Evolutionary conservation across 176 grass and related monocot genomes (phyloP).

Genomic region (Aegilops speltoides): DNA sequence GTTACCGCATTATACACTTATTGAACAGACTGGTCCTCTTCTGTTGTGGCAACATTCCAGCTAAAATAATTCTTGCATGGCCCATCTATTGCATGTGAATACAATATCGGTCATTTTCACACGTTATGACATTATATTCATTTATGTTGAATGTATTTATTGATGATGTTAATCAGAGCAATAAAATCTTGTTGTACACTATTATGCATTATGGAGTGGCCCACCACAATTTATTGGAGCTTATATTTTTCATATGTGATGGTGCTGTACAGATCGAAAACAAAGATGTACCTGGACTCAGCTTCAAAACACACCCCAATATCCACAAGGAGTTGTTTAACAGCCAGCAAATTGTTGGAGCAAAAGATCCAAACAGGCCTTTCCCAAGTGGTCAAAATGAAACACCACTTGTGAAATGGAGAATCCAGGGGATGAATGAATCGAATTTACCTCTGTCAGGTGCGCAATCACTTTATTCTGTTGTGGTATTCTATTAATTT

Average conservation of each 20-base stretch:
- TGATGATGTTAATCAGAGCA: background rate
- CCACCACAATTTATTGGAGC: background rate
- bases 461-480: slow-evolving; percentile 28
- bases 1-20: background rate
- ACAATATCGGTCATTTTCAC: background rate
- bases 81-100: background rate
- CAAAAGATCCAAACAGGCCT: slow-evolving; percentile 86
- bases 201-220: slow-evolving; percentile 6
- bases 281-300: slow-evolving; percentile 67
- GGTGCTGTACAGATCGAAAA: slow-evolving; percentile 66
- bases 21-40: background rate
- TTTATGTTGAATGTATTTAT: slow-evolving; percentile 10
- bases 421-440: slow-evolving; percentile 83
- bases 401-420: slow-evolving; percentile 86
- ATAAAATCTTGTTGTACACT: background rate
- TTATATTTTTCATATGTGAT: slow-evolving; percentile 24
- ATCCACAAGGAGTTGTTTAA: slow-evolving; percentile 87
- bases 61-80: background rate
- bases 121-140: background rate
- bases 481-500: slow-evolving; percentile 21
- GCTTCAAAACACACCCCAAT: slow-evolving; percentile 83
- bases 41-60: background rate
- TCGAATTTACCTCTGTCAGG: slow-evolving; percentile 70
- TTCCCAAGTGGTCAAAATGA: slow-evolving; percentile 93
- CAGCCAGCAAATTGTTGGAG: slow-evolving; percentile 67